Conservation (phyloP, 2,329 filamentous ascomycete species). For the Metarhizium rileyi region DNA sequence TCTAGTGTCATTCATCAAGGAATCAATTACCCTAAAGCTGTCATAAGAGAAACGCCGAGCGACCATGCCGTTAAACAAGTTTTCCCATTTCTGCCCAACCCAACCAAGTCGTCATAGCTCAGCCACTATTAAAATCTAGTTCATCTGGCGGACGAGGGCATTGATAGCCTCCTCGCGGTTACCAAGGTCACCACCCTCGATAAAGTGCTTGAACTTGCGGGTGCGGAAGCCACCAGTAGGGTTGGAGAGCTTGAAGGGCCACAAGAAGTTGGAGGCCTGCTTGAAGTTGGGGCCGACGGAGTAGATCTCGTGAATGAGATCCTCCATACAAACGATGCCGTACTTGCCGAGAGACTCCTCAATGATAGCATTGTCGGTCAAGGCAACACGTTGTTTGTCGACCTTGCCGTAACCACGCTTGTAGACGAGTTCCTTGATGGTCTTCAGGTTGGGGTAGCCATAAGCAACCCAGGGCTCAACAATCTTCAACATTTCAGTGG, state of each 20-base stretch:
- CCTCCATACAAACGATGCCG: conserved; percentile 98
- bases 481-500: conserved; percentile 91
- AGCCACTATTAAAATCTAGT: conserved; percentile 45
- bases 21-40: conserved; percentile 30
- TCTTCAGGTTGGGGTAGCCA: conserved; percentile 99
- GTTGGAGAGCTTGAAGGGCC: conserved; percentile 99
- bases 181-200: conserved; percentile 95
- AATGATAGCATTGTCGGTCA: conserved; percentile 96
- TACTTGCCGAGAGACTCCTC: conserved; percentile 96
- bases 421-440: conserved; percentile 97
- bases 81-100: conserved; percentile 17
- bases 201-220: conserved; percentile 98
- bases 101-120: conserved; percentile 15
- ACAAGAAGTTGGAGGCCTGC: conserved; percentile 98
- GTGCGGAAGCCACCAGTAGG: conserved; percentile 92
- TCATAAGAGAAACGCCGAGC: conserved; percentile 31
- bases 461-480: conserved; percentile 99
- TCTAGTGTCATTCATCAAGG: conserved; percentile 31
- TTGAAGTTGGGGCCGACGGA: conserved; percentile 99
- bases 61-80: conserved; percentile 19
- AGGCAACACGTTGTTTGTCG: conserved; percentile 92
- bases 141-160: conserved; percentile 93
- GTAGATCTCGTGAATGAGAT: conserved; percentile 98
- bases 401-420: conserved; percentile 99
- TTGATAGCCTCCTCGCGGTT: conserved; percentile 99